Conservation (phyloP, 2,329 filamentous ascomycete genomes). For the Rhynchosporium graminicola region DNA sequence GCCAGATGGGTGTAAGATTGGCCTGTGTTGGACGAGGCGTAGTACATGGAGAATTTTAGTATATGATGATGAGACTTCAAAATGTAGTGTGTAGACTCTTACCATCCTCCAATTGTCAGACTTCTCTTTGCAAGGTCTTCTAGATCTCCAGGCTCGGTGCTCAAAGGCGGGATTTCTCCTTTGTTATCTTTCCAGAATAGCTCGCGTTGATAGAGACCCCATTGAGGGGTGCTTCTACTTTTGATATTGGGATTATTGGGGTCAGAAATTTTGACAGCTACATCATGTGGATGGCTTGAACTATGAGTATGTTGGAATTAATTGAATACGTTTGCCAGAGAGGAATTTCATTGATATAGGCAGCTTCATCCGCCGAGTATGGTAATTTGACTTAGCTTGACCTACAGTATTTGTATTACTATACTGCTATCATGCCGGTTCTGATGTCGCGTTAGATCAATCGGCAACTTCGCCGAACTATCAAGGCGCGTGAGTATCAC, state of each 20-base stretch:
- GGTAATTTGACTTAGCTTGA: not conserved
- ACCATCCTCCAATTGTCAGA: conserved; percentile 58
- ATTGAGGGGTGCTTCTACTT: conserved; percentile 53
- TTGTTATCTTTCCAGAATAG: conserved; percentile 56
- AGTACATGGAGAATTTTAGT: conserved; percentile 43
- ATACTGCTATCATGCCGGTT: conserved; percentile 1
- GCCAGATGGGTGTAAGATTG: conserved; percentile 53
- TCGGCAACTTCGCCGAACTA: not conserved
- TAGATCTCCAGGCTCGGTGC: conserved; percentile 58
- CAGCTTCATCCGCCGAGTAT: not conserved
- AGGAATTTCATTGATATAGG: not conserved
- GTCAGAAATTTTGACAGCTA: conserved; percentile 40
- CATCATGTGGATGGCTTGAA: too few relatives aligned
- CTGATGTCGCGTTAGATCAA: not conserved
- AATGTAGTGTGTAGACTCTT: not conserved
- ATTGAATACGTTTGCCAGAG: not conserved
- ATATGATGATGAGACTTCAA: not conserved
- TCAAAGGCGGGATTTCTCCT: conserved; percentile 51
- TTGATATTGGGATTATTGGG: conserved; percentile 53
- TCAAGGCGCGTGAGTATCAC: not conserved
- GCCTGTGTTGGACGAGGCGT: conserved; percentile 58
- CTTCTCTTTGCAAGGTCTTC: conserved; percentile 57
- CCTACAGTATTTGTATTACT: not conserved
- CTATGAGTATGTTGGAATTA: too few relatives aligned
- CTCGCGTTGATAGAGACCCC: conserved; percentile 55